Evolutionary conservation across 148 eudicot genomes (phyloP).

Genomic region (Talinum fruticosum): DNA sequence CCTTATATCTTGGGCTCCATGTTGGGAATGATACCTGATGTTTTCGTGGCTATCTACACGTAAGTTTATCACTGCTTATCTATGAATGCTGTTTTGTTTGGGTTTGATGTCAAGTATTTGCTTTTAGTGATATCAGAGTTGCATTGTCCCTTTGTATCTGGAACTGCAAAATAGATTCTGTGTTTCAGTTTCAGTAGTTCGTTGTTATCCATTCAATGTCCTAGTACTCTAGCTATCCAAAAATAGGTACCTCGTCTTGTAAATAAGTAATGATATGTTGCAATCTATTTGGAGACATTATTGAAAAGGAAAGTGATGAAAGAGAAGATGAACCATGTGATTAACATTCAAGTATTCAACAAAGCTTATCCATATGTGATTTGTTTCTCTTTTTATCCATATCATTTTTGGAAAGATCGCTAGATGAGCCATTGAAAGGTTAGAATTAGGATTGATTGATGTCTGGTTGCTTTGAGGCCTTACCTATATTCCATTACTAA

Average conservation of each 20-base stretch:
- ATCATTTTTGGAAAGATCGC: neutral
- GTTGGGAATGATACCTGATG: slow-evolving; percentile 86
- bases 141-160: too few relatives aligned
- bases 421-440: neutral
- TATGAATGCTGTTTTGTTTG: slow-evolving; percentile 5
- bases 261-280: neutral
- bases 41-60: slow-evolving; percentile 88
- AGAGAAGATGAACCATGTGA: neutral
- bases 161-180: too few relatives aligned
- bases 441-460: too few relatives aligned
- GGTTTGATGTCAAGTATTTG: neutral
- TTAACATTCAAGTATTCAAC: neutral
- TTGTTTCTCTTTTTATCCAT: too few relatives aligned
- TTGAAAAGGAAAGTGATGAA: neutral
- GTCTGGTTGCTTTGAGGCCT: neutral
- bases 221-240: neutral
- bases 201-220: neutral
- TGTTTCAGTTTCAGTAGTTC: neutral
- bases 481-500: neutral
- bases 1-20: slow-evolving; percentile 83
- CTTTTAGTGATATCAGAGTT: neutral
- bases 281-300: neutral
- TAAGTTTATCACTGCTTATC: slow-evolving; percentile 37
- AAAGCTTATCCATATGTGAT: too few relatives aligned
- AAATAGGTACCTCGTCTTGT: neutral